These are phyloP conservation scores for Colletotrichum spinosum DNA, from an alignment of 2,329 filamentous ascomycete genomes.

Conservation along the genomic window DNA sequence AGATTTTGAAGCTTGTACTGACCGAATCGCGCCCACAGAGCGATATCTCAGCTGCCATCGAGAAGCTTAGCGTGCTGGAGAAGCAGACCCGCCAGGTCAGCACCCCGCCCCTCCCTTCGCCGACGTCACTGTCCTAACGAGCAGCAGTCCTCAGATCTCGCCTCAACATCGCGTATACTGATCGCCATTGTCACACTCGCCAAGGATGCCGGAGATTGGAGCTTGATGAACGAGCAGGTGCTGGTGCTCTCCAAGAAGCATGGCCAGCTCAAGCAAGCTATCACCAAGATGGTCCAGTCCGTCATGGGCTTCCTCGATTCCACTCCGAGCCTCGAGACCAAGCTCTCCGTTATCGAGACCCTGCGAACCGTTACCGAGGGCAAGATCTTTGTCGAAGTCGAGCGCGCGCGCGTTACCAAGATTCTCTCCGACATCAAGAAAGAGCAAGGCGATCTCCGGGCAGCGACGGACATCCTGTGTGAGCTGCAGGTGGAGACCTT, in stretches of 20 bases:
- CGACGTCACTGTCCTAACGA: constrained; percentile 42
- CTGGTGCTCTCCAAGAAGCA: constrained; percentile 98
- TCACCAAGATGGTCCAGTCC: constrained; percentile 98
- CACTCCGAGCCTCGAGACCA: constrained; percentile 86
- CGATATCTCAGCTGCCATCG: constrained; percentile 87
- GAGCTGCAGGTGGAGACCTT: constrained; percentile 99
- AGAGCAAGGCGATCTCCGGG: constrained; percentile 89
- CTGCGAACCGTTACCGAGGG: constrained; percentile 96
- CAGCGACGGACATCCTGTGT: constrained; percentile 92
- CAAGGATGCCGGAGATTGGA: constrained; percentile 94
- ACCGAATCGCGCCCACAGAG: constrained; percentile 56
- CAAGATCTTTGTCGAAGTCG: constrained; percentile 99
- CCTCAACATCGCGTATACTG: constrained; percentile 91
- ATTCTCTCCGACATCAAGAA: constrained; percentile 99
- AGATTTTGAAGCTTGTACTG: not conserved
- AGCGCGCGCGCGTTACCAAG: constrained; percentile 93
- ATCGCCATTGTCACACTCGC: constrained; percentile 92
- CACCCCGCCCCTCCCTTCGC: constrained; percentile 30
- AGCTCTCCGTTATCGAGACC: constrained; percentile 94
- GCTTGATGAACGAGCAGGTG: constrained; percentile 95
- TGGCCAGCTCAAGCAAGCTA: constrained; percentile 98
- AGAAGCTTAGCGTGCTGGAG: constrained; percentile 91
- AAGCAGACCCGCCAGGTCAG: constrained; percentile 96
- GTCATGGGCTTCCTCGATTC: constrained; percentile 93
- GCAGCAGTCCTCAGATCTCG: constrained; percentile 87